Conservation (phyloP, 805 yeast species). For the Saturnispora quitensis region DNA sequence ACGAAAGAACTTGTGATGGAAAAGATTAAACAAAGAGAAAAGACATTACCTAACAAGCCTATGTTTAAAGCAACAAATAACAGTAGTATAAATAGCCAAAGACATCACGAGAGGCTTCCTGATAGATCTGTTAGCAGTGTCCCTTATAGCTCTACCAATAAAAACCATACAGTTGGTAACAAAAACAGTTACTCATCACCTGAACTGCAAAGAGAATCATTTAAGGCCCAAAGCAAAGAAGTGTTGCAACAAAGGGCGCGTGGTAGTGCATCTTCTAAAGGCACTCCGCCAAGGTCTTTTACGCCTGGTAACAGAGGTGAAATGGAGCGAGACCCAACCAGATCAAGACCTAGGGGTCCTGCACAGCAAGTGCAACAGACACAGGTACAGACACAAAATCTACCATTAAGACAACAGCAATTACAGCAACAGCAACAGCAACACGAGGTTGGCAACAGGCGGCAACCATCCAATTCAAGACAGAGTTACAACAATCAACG, state of each 20-base stretch:
- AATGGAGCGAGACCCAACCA: background rate
- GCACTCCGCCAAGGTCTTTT: background rate
- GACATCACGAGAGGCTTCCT: background rate
- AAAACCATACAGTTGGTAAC: background rate
- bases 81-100: background rate
- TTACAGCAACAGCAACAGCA: background rate
- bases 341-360: constrained; percentile 1
- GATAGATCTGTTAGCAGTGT: background rate
- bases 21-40: background rate
- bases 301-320: background rate
- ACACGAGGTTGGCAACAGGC: background rate
- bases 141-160: background rate
- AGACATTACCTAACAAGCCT: background rate
- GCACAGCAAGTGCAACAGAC: background rate
- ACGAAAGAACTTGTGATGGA: background rate
- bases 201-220: background rate
- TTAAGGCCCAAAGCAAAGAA: background rate
- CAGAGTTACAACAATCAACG: background rate
- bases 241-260: background rate
- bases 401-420: background rate
- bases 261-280: background rate
- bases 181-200: background rate
- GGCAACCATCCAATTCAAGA: background rate
- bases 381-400: background rate
- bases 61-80: background rate